A percentile compares a stretch with the other conserved stretches of the same genome.
Evolutionary conservation across 2,329 filamentous ascomycete genomes (phyloP).

Genomic region (Colletotrichum tofieldiae): DNA sequence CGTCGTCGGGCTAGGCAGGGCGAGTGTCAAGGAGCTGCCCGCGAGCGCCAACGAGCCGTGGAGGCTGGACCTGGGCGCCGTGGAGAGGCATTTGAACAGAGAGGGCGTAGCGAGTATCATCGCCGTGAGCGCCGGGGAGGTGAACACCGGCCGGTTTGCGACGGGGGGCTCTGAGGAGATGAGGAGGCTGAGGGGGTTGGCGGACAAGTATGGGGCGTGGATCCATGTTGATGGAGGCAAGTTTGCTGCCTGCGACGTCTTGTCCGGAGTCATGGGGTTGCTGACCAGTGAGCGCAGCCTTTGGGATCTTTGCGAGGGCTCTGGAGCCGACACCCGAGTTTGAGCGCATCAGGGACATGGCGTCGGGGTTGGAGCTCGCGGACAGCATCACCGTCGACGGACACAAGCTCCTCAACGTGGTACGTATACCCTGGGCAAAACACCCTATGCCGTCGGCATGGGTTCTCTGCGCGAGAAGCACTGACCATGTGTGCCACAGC

Average conservation of each 20-base stretch:
- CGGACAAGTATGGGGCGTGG: constrained; percentile 84
- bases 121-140: constrained; percentile 87
- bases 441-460: neutral
- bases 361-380: constrained; percentile 81
- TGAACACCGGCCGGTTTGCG: constrained; percentile 90
- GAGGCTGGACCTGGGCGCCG: constrained; percentile 76
- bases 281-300: constrained; percentile 67
- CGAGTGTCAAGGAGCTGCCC: constrained; percentile 75
- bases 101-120: constrained; percentile 79
- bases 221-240: constrained; percentile 87
- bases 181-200: constrained; percentile 75
- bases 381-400: constrained; percentile 91
- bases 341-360: constrained; percentile 62
- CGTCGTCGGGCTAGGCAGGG: constrained; percentile 83
- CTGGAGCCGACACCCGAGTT: constrained; percentile 74
- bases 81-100: constrained; percentile 73
- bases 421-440: constrained; percentile 55
- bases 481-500: constrained; percentile 58
- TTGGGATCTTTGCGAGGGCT: constrained; percentile 84
- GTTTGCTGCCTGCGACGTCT: constrained; percentile 43
- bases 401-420: constrained; percentile 94
- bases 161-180: constrained; percentile 72
- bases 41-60: constrained; percentile 71
- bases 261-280: constrained; percentile 17
- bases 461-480: too few relatives aligned